These are phyloP conservation scores for Fusarium coicis DNA, from an alignment of 2,329 filamentous ascomycete species.

Conservation along the genomic window DNA sequence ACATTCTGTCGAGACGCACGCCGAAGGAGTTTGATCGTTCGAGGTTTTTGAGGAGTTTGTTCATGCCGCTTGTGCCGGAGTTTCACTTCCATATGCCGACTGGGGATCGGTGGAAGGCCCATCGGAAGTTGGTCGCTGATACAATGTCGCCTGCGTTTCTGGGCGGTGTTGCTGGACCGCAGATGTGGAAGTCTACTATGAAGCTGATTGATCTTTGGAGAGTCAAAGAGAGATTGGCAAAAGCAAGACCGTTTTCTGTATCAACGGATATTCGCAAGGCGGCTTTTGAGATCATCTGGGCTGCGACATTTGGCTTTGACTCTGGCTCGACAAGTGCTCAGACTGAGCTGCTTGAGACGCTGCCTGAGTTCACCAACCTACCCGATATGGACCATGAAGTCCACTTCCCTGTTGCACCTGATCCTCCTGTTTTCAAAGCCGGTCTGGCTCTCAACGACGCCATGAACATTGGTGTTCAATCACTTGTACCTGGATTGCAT, in stretches of 20 bases:
- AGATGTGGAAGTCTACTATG: constrained; percentile 1
- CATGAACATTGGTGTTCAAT: background rate
- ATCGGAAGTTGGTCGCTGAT: background rate
- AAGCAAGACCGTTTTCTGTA: background rate
- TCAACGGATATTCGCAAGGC: background rate
- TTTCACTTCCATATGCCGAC: constrained; percentile 1
- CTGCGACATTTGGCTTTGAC: background rate
- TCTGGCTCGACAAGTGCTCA: background rate
- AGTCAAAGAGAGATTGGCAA: background rate
- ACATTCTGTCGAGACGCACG: background rate
- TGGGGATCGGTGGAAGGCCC: background rate
- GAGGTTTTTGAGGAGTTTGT: background rate
- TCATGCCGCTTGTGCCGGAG: constrained; percentile 1
- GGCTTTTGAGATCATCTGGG: background rate
- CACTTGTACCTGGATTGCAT: background rate
- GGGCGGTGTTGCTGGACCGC: background rate
- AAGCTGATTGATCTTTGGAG: background rate
- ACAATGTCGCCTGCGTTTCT: background rate
- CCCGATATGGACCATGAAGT: background rate
- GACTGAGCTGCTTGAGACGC: background rate
- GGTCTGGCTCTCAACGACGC: background rate
- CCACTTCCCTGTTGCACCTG: background rate
- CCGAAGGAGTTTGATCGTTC: background rate
- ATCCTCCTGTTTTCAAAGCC: background rate
- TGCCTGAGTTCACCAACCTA: background rate